Base-by-base conservation (phyloP, 495 filamentous ascomycete genomes). In the Xylaria acuta region DNA sequence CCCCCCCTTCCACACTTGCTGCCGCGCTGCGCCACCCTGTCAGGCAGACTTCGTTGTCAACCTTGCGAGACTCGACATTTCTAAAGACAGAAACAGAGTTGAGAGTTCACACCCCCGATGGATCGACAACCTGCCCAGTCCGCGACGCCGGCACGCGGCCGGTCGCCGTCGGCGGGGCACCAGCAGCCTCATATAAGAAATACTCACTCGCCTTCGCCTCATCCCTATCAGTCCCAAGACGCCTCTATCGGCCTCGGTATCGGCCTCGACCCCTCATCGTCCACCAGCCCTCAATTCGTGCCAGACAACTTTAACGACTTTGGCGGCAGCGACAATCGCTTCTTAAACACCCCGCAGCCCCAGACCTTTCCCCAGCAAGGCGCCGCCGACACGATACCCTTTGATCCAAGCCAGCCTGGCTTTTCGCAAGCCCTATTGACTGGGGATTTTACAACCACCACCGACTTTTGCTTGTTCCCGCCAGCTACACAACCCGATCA, bases 381-480 rank as follows among this genome's bases (percentile, higher is more conserved):
- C 62, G 68, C 81, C 38, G 54, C 75, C 36, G 80, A 85, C 74
- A 74, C 76, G 32, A 34, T 77, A 53, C 51, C 80, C 49, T 85
- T 82, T 70, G 82, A 83, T 41, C 78, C 84, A 49, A 79, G 78
- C 63, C 74, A 76, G 59, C 41, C 77, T 72, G 73, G 77, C 68
- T 84, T 80, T 74, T 78, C 77, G 56, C 72, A 83, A 53, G 77
- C 68, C 54, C 80, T 84, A 56, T 60, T 87, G 40, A 72, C 77
- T n/a, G 60, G 80, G 11, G 83, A 79, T 71, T 87, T 87, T 73
- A 78, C 41, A 38, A 75, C 75, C 72, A 77, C 79, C 74, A 78
- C 75, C 53, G 88, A 90, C 78, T 90, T 88, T 72, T 81, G 86
- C 40, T 80, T 90, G 66, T 90, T 86, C 71, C 83, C 87, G 22